Conservation (phyloP, 140 eudicot genomes). For the Anethum foeniculum region DNA sequence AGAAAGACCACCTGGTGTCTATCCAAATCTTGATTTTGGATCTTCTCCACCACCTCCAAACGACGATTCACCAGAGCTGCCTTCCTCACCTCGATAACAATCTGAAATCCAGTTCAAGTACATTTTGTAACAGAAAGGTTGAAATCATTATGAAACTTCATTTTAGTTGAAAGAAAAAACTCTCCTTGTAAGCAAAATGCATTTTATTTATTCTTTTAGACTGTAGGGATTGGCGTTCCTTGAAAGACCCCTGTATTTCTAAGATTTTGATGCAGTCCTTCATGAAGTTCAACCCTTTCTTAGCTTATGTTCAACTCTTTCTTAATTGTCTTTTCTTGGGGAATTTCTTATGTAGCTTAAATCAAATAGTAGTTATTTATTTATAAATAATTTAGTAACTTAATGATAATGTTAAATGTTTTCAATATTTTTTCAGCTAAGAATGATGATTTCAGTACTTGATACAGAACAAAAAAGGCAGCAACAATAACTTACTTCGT, state of each 20-base stretch:
- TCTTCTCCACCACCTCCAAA: constrained; percentile 18
- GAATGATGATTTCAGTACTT: no score
- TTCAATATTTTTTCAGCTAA: no score
- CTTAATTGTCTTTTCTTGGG: no score
- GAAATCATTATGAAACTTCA: constrained; percentile 4
- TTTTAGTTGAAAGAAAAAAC: background rate
- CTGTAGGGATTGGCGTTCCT: background rate
- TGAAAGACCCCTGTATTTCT: background rate
- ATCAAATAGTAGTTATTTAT: no score
- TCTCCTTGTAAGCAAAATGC: background rate
- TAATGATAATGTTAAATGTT: no score
- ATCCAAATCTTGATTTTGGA: constrained; percentile 52
- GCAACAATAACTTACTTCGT: no score
- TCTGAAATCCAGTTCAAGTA: background rate
- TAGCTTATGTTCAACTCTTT: no score
- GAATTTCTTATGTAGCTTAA: no score
- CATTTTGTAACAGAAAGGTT: constrained; percentile 12
- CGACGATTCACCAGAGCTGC: constrained; percentile 21
- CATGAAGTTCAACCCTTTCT: background rate
- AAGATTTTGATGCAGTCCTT: background rate
- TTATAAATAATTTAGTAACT: no score
- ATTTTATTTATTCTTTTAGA: constrained; percentile 4
- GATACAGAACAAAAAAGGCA: no score
- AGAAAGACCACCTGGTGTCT: constrained; percentile 79
- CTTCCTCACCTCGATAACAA: constrained; percentile 11